These are phyloP conservation scores for Blastomyces gilchristii DNA, from an alignment of 2,329 filamentous ascomycete genomes.

Conservation along the genomic window DNA sequence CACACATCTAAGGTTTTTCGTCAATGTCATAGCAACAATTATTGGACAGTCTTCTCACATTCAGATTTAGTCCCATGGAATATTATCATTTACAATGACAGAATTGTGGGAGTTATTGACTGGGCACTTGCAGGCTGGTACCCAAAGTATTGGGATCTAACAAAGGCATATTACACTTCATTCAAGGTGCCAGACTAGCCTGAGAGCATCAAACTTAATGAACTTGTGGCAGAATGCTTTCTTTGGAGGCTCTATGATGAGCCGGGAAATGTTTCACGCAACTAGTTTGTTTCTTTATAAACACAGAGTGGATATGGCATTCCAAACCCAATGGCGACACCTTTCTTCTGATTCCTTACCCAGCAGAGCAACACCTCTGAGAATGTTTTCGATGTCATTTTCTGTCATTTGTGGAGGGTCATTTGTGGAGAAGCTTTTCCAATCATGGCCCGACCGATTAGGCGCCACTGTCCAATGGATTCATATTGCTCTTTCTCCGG, in stretches of 20 bases:
- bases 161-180: constrained; percentile 15
- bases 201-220: constrained; percentile 11
- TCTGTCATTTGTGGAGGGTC: constrained; percentile 6
- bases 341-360: constrained; percentile 10
- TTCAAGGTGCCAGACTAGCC: constrained; percentile 13
- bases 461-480: background rate
- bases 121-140: constrained; percentile 21
- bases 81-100: constrained; percentile 17
- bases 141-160: constrained; percentile 19
- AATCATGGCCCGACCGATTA: constrained; percentile 6
- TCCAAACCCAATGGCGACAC: constrained; percentile 9
- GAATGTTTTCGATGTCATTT: constrained; percentile 5
- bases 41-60: too few species aligned
- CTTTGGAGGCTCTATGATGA: constrained; percentile 14
- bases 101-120: constrained; percentile 20
- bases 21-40: too few species aligned
- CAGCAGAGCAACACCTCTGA: constrained; percentile 8
- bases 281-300: constrained; percentile 10
- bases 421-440: constrained; percentile 9
- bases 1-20: too few species aligned
- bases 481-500: too few species aligned
- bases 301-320: background rate
- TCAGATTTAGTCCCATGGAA: constrained; percentile 13
- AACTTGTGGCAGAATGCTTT: constrained; percentile 12
- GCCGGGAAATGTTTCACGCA: constrained; percentile 12